Conservation (phyloP, 176 grass and related monocot genomes). For the Rhynchospora breviuscula region DNA sequence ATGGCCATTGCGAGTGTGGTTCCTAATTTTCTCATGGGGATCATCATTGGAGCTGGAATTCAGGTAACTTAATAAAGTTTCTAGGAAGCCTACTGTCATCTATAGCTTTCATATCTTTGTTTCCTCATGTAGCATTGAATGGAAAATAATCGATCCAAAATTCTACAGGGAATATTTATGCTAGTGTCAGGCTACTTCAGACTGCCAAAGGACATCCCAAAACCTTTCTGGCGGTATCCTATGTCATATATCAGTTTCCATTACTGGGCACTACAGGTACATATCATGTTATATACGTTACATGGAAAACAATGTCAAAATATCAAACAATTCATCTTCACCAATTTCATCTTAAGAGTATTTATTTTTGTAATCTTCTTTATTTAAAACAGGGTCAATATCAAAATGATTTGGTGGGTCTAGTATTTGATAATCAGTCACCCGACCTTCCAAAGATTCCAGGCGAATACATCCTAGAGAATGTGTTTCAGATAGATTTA, state of each 20-base stretch:
- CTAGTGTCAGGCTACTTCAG: conserved; percentile 96
- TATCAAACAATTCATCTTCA: not conserved
- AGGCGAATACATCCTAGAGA: conserved; percentile 75
- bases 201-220: conserved; percentile 87
- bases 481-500: conserved; percentile 79
- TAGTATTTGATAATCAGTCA: conserved; percentile 79
- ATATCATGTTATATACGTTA: not conserved
- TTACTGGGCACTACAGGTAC: conserved; percentile 95
- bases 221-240: conserved; percentile 91
- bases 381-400: conserved; percentile 67
- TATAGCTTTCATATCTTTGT: not conserved
- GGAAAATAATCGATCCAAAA: not conserved
- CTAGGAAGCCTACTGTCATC: not conserved
- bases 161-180: conserved; percentile 96
- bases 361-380: not conserved
- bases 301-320: not conserved
- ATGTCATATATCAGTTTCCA: conserved; percentile 99
- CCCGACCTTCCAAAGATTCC: conserved; percentile 81
- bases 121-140: not conserved
- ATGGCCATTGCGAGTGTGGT: conserved; percentile 99
- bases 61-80: conserved; percentile 41
- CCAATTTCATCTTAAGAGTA: not conserved
- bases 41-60: conserved; percentile 97
- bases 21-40: conserved; percentile 99
- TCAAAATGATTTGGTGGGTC: conserved; percentile 84